Percentiles rank a stretch among this genome's conserved stretches.
Conservation (phyloP, 2,329 filamentous ascomycete species). For the Penicillium sp. region DNA sequence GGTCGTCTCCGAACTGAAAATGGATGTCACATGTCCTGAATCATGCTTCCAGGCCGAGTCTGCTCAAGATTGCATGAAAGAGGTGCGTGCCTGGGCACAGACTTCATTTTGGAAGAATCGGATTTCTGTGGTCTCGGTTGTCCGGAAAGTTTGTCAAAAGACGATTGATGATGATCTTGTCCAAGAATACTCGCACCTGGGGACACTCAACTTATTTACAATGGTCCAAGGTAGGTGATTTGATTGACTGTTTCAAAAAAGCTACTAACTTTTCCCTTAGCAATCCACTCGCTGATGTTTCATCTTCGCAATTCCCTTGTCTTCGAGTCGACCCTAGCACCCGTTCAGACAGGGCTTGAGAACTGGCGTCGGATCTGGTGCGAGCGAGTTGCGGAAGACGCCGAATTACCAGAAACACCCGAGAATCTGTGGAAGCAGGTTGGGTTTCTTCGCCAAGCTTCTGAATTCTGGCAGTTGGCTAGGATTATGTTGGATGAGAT, state of each 20-base stretch:
- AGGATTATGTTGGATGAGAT: constrained; percentile 28
- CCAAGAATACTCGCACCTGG: constrained; percentile 23
- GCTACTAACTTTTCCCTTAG: constrained; percentile 7
- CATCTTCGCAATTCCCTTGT: constrained; percentile 30
- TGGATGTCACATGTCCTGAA: constrained; percentile 33
- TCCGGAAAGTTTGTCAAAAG: constrained; percentile 27
- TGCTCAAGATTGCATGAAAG: constrained; percentile 24
- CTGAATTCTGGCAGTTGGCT: constrained; percentile 36
- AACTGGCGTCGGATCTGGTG: constrained; percentile 36
- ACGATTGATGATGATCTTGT: constrained; percentile 18
- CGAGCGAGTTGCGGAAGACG: constrained; percentile 25
- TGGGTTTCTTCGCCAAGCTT: constrained; percentile 31
- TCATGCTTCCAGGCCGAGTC: constrained; percentile 34
- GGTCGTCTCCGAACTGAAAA: constrained; percentile 32
- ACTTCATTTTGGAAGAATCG: constrained; percentile 24
- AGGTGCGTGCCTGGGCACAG: constrained; percentile 25
- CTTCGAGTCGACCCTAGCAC: constrained; percentile 29
- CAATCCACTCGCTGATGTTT: constrained; percentile 31
- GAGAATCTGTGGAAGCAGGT: constrained; percentile 32
- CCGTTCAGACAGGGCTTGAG: constrained; percentile 29
- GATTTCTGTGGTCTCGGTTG: constrained; percentile 24
- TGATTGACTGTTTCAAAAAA: background rate
- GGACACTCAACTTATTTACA: constrained; percentile 33
- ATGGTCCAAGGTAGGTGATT: constrained; percentile 25
- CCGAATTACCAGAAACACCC: constrained; percentile 20